Percentiles rank a stretch among this genome's conserved stretches.
phyloP scores from a whole-genome alignment of 352 stramenopile genomes.

The Aphanomyces astaci region DNA sequence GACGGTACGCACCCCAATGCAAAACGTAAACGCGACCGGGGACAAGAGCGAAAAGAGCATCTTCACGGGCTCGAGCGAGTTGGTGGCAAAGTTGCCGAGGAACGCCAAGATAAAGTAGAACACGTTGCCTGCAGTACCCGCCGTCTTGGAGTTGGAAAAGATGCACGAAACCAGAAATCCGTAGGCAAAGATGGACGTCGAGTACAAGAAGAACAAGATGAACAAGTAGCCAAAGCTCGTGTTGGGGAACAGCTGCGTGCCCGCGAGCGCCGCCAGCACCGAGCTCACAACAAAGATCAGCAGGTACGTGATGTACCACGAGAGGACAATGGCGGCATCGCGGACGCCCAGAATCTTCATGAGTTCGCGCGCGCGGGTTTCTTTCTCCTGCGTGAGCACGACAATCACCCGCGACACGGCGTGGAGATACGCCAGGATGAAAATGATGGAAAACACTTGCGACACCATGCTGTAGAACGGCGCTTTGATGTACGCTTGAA shows the following conservation, averaged over 20 bases:
- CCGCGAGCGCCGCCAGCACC: slow-evolving; percentile 29
- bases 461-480: slow-evolving; percentile 74
- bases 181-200: slow-evolving; percentile 39
- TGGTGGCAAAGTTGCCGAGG: not conserved
- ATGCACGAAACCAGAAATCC: slow-evolving; percentile 30
- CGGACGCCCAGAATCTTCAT: slow-evolving; percentile 60
- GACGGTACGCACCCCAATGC: slow-evolving; percentile 52
- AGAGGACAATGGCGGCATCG: slow-evolving; percentile 19
- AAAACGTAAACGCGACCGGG: slow-evolving; percentile 31
- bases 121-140: slow-evolving; percentile 22
- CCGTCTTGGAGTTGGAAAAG: slow-evolving; percentile 31
- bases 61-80: slow-evolving; percentile 33
- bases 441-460: slow-evolving; percentile 80
- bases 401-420: slow-evolving; percentile 85
- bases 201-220: slow-evolving; percentile 35
- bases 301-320: slow-evolving; percentile 23
- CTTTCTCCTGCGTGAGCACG: slow-evolving; percentile 77
- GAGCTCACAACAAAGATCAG: slow-evolving; percentile 29
- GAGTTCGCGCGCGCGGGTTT: slow-evolving; percentile 48
- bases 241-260: slow-evolving; percentile 25
- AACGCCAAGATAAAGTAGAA: slow-evolving; percentile 32
- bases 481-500: slow-evolving; percentile 42
- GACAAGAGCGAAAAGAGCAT: slow-evolving; percentile 26
- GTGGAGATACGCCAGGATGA: slow-evolving; percentile 90
- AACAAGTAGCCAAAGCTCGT: slow-evolving; percentile 19